Percentiles rank a stretch among this genome's conserved stretches.
phyloP scores from a whole-genome alignment of 1,284 basidiomycete species.

The Filobasidium uniguttulatum region DNA sequence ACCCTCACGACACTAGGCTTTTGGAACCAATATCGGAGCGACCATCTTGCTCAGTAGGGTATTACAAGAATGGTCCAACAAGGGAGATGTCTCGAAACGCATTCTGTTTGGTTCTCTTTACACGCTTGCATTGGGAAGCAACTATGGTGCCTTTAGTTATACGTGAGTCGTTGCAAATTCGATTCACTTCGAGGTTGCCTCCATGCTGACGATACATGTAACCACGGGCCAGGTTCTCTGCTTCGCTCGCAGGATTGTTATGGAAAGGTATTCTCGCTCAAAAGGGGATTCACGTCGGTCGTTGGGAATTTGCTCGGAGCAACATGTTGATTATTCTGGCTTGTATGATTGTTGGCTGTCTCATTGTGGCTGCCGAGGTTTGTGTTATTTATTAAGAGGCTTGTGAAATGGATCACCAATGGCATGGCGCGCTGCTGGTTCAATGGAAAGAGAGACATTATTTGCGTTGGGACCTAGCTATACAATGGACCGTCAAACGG shows the following conservation, averaged over 20 bases:
- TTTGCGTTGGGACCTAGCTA: background rate
- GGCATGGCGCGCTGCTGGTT: too few species aligned
- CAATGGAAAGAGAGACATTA: too few species aligned
- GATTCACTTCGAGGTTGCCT: background rate
- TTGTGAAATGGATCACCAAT: background rate
- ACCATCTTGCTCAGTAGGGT: constrained; percentile 63
- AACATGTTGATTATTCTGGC: constrained; percentile 53
- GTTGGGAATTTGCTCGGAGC: constrained; percentile 56
- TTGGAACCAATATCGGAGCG: constrained; percentile 90
- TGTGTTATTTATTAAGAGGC: constrained; percentile 37
- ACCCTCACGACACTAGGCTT: too few species aligned
- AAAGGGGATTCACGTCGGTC: constrained; percentile 58
- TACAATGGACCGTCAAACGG: too few species aligned
- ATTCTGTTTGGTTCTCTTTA: constrained; percentile 39
- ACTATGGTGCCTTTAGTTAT: constrained; percentile 83
- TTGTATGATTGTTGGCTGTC: constrained; percentile 47
- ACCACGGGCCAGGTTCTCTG: constrained; percentile 44
- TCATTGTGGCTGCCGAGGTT: constrained; percentile 37
- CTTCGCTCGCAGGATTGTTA: constrained; percentile 76
- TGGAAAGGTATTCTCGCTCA: constrained; percentile 69
- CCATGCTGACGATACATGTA: background rate
- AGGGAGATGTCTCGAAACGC: constrained; percentile 23
- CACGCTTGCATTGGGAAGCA: constrained; percentile 65
- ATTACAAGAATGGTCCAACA: constrained; percentile 28
- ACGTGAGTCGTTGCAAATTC: constrained; percentile 41